Base-by-base conservation (phyloP, 192 early-diverging fungal genomes). In the Linnemannia hyalina region DNA sequence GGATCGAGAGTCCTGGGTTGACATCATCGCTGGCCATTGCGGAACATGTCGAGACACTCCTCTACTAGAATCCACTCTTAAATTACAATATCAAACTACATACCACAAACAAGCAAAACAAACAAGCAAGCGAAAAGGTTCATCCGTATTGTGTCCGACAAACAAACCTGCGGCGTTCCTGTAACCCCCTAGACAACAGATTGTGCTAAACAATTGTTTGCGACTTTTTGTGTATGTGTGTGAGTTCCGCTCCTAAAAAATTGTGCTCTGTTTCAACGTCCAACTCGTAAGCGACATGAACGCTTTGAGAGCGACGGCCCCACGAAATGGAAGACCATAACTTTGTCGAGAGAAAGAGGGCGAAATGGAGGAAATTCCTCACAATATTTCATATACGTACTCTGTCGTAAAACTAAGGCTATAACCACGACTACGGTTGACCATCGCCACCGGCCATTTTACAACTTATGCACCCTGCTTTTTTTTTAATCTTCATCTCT, bases 1-100 rank as follows among this genome's bases (percentile, higher is more conserved):
- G 97, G 42, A 96, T 98, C 41, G 97, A 98, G 76, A 96, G 95
- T 73, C 97, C 97, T 4, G 97, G 97, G 0, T 75, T 98, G 72
- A 98, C 97, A 3, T 91, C 93, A 23, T 94, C 95, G 4, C 88
- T 97, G 60, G 96, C 96, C 2, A 97, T 98, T 57, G 96, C 94
- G 0, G 93, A 96, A 55, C 77, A 91, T 79, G 89, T 92, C n/a
- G 87, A 88, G 35, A 52, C 69, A 5, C n/a, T 86, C n/a, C 80
- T 86, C 5, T 80, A 74, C 55, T 85, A 74, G 54, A 15, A 15
- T 65, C 60, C 32, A 15, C 29, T 29, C 8, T 10, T n/a, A n/a
- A 26, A 26, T 35, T 35, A 13, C 36, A 57, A 36, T 36, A 1
- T 52, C 5, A 52, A 52, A 52, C 3, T 20, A 52, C 38, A 20